Evolutionary conservation across 495 filamentous ascomycete species (phyloP).

Genomic region (Neurospora terricola): DNA sequence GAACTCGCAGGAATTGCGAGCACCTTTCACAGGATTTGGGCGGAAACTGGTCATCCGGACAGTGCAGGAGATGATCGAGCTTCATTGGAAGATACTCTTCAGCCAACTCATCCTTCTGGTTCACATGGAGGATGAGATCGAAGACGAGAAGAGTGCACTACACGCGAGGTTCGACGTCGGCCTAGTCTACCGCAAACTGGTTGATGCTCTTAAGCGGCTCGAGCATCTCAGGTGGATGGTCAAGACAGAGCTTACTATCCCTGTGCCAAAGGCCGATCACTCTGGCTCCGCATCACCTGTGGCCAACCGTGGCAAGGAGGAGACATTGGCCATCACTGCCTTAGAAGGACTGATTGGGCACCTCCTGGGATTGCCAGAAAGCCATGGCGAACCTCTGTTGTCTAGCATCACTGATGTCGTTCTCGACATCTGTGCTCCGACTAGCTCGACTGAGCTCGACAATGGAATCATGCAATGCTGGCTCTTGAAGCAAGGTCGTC

Average conservation of each 20-base stretch:
- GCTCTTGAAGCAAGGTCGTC: constrained; percentile 56
- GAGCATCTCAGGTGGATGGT: constrained; percentile 77
- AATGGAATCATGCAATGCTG: constrained; percentile 55
- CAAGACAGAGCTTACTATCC: constrained; percentile 39
- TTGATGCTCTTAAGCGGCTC: constrained; percentile 59
- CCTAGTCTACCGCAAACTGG: constrained; percentile 54
- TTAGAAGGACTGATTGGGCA: constrained; percentile 42
- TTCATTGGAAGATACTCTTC: constrained; percentile 59
- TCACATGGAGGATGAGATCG: constrained; percentile 69
- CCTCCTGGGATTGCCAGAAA: constrained; percentile 35
- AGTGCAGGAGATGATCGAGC: constrained; percentile 64
- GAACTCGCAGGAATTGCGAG: constrained; percentile 24
- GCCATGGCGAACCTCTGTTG: constrained; percentile 26
- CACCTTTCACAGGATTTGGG: constrained; percentile 58
- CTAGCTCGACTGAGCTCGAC: constrained; percentile 40
- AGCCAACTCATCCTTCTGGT: constrained; percentile 75
- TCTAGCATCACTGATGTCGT: constrained; percentile 42
- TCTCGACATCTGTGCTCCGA: constrained; percentile 41
- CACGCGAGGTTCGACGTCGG: constrained; percentile 54
- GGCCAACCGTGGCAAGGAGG: constrained; percentile 23
- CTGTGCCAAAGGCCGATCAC: constrained; percentile 27
- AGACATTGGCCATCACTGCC: constrained; percentile 34
- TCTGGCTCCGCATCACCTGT: constrained; percentile 17
- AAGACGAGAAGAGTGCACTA: constrained; percentile 47
- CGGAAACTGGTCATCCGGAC: constrained; percentile 60